Percentiles rank a stretch among this genome's conserved stretches.
Conservation (phyloP, 2,329 filamentous ascomycete genomes). For the Aspergillus uvarum region DNA sequence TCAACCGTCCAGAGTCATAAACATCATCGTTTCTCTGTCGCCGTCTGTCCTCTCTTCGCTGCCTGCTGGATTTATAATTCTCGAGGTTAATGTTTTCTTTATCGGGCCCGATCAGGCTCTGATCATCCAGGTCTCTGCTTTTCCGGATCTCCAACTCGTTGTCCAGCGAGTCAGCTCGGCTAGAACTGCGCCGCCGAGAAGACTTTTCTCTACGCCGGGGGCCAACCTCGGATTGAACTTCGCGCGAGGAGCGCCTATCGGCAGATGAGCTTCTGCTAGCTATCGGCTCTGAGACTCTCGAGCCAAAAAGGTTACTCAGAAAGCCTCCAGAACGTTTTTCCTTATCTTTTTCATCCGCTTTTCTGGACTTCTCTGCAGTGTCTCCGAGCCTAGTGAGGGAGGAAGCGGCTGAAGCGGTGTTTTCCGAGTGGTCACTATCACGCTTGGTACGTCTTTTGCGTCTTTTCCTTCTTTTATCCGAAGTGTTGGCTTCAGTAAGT, state of each 20-base stretch:
- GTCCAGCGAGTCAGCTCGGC: slow-evolving; percentile 43
- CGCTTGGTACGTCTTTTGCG: slow-evolving; percentile 30
- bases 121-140: slow-evolving; percentile 41
- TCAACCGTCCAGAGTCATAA: slow-evolving; percentile 32
- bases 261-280: slow-evolving; percentile 26
- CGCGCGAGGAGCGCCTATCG: slow-evolving; percentile 31
- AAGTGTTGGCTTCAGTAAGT: slow-evolving; percentile 14
- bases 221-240: slow-evolving; percentile 39
- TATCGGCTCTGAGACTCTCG: slow-evolving; percentile 34
- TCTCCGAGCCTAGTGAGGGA: slow-evolving; percentile 35
- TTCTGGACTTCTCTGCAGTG: slow-evolving; percentile 30
- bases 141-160: slow-evolving; percentile 42
- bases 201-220: slow-evolving; percentile 46
- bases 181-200: slow-evolving; percentile 39
- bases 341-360: slow-evolving; percentile 35
- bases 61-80: slow-evolving; percentile 33
- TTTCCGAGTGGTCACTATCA: slow-evolving; percentile 35
- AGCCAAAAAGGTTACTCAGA: slow-evolving; percentile 40
- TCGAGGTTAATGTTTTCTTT: slow-evolving; percentile 40
- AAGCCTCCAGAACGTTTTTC: slow-evolving; percentile 35
- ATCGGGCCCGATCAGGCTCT: slow-evolving; percentile 37
- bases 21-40: slow-evolving; percentile 40
- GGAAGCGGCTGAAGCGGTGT: slow-evolving; percentile 36
- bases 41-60: slow-evolving; percentile 38
- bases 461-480: slow-evolving; percentile 28